A percentile compares a stretch with the other conserved stretches of the same genome.
Evolutionary conservation across 352 stramenopile genomes (phyloP).

Genomic region (Phytopythium mirpurense): DNA sequence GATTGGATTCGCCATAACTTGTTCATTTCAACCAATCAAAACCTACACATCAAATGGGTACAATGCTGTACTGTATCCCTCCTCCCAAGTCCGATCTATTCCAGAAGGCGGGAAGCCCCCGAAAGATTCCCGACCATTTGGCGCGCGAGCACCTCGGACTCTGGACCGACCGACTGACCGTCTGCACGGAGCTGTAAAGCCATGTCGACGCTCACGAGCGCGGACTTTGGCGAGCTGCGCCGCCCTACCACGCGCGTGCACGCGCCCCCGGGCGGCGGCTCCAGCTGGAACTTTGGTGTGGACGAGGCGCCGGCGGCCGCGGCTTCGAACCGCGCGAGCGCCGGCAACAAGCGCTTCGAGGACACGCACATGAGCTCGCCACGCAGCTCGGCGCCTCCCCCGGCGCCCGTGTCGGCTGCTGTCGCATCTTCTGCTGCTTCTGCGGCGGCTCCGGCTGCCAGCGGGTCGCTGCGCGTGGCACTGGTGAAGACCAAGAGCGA

Average conservation of each 20-base stretch:
- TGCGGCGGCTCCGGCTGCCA: background rate
- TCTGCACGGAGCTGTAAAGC: background rate
- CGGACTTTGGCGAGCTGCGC: conserved; percentile 81
- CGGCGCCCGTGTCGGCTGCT: conserved; percentile 12
- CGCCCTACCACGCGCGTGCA: conserved; percentile 79
- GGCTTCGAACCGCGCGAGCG: conserved; percentile 8
- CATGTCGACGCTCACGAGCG: conserved; percentile 84
- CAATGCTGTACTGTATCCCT: background rate
- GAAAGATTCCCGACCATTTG: background rate
- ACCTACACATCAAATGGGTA: background rate
- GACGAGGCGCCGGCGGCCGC: conserved; percentile 18
- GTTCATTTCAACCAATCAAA: background rate
- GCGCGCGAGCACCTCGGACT: no score
- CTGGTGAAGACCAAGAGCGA: conserved; percentile 76
- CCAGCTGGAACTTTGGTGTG: conserved; percentile 68
- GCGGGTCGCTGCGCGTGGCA: conserved; percentile 42
- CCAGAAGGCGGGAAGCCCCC: background rate
- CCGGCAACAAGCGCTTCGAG: conserved; percentile 24
- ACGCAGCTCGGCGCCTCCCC: conserved; percentile 12
- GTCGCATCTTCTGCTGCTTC: conserved; percentile 7
- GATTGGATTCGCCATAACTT: background rate
- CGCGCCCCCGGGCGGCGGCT: conserved; percentile 71
- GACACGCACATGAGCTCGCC: conserved; percentile 35
- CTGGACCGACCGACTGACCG: no score
- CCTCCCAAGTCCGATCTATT: background rate